Evolutionary conservation across 805 yeast genomes (phyloP).

Genomic region (Candida yuanshanica): DNA sequence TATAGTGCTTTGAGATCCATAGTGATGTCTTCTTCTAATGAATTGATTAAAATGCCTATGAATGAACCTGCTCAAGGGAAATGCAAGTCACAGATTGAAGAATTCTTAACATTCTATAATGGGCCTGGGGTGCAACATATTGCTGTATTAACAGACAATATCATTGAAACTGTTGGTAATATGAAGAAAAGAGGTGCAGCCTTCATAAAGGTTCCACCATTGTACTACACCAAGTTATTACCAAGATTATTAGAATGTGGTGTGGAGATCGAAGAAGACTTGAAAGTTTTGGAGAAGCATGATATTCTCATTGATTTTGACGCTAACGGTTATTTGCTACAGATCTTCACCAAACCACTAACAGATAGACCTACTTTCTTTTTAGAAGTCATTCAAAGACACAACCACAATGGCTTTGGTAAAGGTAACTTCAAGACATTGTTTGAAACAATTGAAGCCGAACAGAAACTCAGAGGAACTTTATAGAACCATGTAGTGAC

Average conservation of each 20-base stretch:
- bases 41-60: slow-evolving; percentile 69
- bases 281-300: slow-evolving; percentile 42
- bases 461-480: slow-evolving; percentile 69
- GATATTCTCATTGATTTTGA: slow-evolving; percentile 75
- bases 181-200: slow-evolving; percentile 61
- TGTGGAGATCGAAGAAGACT: slow-evolving; percentile 44
- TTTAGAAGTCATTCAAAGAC: slow-evolving; percentile 74
- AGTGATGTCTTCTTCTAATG: slow-evolving; percentile 69
- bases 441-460: slow-evolving; percentile 75
- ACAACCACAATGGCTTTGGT: slow-evolving; percentile 80
- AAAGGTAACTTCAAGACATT: slow-evolving; percentile 83
- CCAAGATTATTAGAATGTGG: slow-evolving; percentile 39
- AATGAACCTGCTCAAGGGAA: slow-evolving; percentile 76
- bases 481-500: slow-evolving; percentile 23
- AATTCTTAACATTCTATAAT: slow-evolving; percentile 63
- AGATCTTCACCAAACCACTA: slow-evolving; percentile 72
- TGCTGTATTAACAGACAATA: slow-evolving; percentile 62
- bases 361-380: slow-evolving; percentile 79
- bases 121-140: slow-evolving; percentile 87
- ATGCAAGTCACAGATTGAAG: slow-evolving; percentile 74
- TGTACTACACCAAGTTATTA: slow-evolving; percentile 50
- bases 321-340: slow-evolving; percentile 69
- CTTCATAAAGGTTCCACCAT: slow-evolving; percentile 54
- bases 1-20: slow-evolving; percentile 65
- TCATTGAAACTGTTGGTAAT: slow-evolving; percentile 46